These are phyloP conservation scores for Torrubiella hemipterigena DNA, from an alignment of 2,329 filamentous ascomycete genomes.

Conservation along the genomic window DNA sequence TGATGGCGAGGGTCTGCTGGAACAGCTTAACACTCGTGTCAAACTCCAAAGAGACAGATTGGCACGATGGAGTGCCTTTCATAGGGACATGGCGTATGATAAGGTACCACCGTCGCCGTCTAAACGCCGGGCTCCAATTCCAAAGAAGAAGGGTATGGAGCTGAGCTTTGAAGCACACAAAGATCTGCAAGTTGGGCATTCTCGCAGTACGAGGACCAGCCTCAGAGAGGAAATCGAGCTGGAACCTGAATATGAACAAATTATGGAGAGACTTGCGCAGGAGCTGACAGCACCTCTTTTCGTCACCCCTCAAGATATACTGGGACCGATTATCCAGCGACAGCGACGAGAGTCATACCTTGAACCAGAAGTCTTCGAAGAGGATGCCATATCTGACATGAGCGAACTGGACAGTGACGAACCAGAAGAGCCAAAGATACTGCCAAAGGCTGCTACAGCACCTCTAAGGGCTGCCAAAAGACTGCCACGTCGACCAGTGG, in stretches of 20 bases:
- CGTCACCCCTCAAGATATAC: too few species aligned
- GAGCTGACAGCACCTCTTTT: too few species aligned
- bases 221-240: too few species aligned
- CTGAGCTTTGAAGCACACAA: conserved; percentile 43
- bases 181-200: conserved; percentile 30
- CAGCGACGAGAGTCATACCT: too few species aligned
- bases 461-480: background rate
- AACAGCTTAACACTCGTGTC: conserved; percentile 60
- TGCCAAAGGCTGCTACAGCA: conserved; percentile 6
- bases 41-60: conserved; percentile 55
- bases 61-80: conserved; percentile 62
- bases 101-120: conserved; percentile 11
- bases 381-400: conserved; percentile 33
- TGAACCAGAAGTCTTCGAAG: too few species aligned
- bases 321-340: too few species aligned
- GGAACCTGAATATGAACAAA: conserved; percentile 27
- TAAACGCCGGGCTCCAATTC: conserved; percentile 11
- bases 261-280: conserved; percentile 28
- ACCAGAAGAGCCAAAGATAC: conserved; percentile 8
- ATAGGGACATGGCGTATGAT: conserved; percentile 32
- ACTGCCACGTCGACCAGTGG: background rate
- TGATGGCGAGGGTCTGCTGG: conserved; percentile 41
- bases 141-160: conserved; percentile 30
- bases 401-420: conserved; percentile 41
- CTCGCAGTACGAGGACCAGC: too few species aligned